Base-by-base conservation (phyloP, 1,284 basidiomycete species). In the Trichosporon ovoides region DNA sequence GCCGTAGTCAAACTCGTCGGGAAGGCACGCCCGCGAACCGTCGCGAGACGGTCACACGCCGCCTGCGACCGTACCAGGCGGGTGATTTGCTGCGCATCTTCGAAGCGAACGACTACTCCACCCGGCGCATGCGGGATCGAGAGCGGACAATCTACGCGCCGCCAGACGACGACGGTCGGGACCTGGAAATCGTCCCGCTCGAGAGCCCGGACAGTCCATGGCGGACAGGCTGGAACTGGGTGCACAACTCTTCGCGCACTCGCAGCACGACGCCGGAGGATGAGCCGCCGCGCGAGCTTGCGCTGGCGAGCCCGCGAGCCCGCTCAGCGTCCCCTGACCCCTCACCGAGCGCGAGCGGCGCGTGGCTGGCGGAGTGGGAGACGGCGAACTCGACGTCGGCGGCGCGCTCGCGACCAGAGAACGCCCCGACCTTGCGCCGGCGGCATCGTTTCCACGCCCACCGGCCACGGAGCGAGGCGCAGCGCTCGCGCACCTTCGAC, bases 281-380 rank as follows among this genome's bases (percentile, higher is more conserved):
- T 37, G 52, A 53, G 33, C 56, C 56, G 18, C 56, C 51, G 3
- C 18, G 34, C 3, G 33, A 18, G 4, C 43, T 57, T 10, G 36
- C 38, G 22, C 56, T 28, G 14, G 55, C 55, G 2, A 38, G 37
- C 24, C 56, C 56, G 16, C 28, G 28, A 22, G 19, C 43, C 11
- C 31, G 48, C n/a, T 48, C 53, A 4, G 24, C 53, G 38, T 55
- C 52, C 13, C 51, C 58, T 3, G 35, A 31, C n/a, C 22, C 38
- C 6, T 48, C 43, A 6, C 7, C 34, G 22, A 49, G 36, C 37
- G 52, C 38, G 16, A 20, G 34, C 9, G 46, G 57, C 48, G 51
- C 55, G 0, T 60, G 59, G 59, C 52, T 60, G 12, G 51, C 48
- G 20, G 59, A 60, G 48, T 60, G 43, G 43, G 43, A 53, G 37